Conservation (phyloP, 1,284 basidiomycete genomes). For the Ganoderma meredithae region DNA sequence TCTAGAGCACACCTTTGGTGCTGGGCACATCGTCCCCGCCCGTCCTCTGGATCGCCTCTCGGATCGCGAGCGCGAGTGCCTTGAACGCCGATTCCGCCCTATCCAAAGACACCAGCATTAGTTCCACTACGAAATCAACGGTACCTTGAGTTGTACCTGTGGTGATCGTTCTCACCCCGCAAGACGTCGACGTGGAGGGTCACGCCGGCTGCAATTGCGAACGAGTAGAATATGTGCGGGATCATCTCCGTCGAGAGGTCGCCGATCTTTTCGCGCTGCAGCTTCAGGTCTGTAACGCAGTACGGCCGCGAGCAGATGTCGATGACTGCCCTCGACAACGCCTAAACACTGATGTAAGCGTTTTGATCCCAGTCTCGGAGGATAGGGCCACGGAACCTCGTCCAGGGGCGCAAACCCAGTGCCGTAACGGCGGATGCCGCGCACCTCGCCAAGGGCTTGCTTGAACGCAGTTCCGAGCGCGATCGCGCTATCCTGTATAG, state of each 20-base stretch:
- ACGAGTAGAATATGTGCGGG: constrained; percentile 93
- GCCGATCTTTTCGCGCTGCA: constrained; percentile 96
- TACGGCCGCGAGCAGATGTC: constrained; percentile 98
- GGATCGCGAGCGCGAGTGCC: constrained; percentile 94
- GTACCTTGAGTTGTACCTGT: constrained; percentile 68
- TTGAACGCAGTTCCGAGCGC: constrained; percentile 96
- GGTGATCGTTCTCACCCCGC: constrained; percentile 97
- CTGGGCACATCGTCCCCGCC: constrained; percentile 94
- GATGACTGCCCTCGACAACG: constrained; percentile 93
- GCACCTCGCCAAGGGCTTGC: constrained; percentile 92
- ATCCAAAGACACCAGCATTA: constrained; percentile 7
- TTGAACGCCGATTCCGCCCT: constrained; percentile 99
- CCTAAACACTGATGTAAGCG: constrained; percentile 52
- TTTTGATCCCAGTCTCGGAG: background rate
- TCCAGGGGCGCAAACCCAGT: constrained; percentile 97
- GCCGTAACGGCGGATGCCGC: constrained; percentile 95
- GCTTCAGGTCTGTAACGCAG: constrained; percentile 90
- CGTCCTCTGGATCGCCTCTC: constrained; percentile 91
- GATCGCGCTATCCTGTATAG: constrained; percentile 89
- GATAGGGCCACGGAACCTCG: constrained; percentile 66
- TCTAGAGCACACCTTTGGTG: constrained; percentile 90
- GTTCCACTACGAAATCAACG: background rate
- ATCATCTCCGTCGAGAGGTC: constrained; percentile 98
- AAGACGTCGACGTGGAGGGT: constrained; percentile 95
- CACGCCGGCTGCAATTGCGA: constrained; percentile 89